Evolutionary conservation across 1,284 basidiomycete species (phyloP).

Genomic region (Prillingera fragicola): DNA sequence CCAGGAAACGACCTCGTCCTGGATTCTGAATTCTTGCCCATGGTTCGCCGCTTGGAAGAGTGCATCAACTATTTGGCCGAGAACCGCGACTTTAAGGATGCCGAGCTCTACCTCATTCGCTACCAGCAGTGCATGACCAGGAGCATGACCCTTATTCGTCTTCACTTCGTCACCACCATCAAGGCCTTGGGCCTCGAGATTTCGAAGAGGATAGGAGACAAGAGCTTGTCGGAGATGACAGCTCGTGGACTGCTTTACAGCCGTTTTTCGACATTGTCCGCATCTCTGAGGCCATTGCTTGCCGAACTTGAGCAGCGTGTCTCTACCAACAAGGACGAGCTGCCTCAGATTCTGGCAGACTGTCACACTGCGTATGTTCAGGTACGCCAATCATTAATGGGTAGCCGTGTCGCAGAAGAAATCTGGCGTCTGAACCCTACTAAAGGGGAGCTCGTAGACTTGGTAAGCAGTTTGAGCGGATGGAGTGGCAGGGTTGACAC

Average conservation of each 20-base stretch:
- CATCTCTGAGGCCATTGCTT: constrained; percentile 67
- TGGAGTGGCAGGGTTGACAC: neutral
- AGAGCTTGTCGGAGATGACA: constrained; percentile 73
- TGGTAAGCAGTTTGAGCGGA: constrained; percentile 53
- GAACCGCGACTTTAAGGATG: constrained; percentile 80
- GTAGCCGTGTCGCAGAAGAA: constrained; percentile 67
- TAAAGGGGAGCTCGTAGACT: constrained; percentile 72
- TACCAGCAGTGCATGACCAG: constrained; percentile 94
- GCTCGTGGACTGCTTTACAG: constrained; percentile 80
- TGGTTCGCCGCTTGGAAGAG: constrained; percentile 86
- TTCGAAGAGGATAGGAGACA: constrained; percentile 64
- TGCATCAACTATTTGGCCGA: constrained; percentile 80
- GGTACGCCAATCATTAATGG: constrained; percentile 64
- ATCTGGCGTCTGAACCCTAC: constrained; percentile 72
- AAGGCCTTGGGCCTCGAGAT: constrained; percentile 68
- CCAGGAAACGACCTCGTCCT: constrained; percentile 84
- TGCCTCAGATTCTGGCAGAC: constrained; percentile 69
- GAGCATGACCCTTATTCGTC: constrained; percentile 91
- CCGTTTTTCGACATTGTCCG: constrained; percentile 68
- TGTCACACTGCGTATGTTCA: constrained; percentile 77
- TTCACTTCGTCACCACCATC: constrained; percentile 81
- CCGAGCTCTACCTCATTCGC: constrained; percentile 81
- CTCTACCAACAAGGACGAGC: constrained; percentile 60
- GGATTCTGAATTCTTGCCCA: constrained; percentile 80
- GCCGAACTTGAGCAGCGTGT: constrained; percentile 77